Conservation (phyloP, 2,329 filamentous ascomycete genomes). For the Phoma sp. region DNA sequence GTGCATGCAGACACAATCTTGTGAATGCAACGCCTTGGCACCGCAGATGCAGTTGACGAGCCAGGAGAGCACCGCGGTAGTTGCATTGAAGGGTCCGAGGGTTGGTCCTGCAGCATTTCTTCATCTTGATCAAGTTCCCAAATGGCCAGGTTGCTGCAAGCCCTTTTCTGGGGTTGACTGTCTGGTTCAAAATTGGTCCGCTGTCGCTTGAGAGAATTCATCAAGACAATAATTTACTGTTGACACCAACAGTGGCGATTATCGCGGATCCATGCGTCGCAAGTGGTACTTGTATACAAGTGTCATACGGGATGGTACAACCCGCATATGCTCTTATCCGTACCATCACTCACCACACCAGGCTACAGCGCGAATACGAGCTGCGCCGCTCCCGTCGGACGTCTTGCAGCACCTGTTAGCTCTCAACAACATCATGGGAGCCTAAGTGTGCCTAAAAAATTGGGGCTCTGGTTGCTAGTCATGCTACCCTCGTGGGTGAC, state of each 20-base stretch:
- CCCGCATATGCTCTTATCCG: constrained; percentile 4
- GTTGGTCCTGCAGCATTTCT: background rate
- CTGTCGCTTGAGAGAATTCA: constrained; percentile 10
- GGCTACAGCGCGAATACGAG: constrained; percentile 6
- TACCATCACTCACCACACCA: background rate
- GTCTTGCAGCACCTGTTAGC: background rate
- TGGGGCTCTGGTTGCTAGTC: background rate
- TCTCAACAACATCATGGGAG: constrained; percentile 1
- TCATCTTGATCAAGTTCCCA: background rate
- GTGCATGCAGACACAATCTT: constrained; percentile 18
- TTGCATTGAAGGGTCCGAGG: background rate
- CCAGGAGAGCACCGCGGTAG: background rate
- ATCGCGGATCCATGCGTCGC: background rate
- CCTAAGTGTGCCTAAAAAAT: background rate
- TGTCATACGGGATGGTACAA: constrained; percentile 1
- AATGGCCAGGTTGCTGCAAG: constrained; percentile 1
- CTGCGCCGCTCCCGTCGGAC: constrained; percentile 4
- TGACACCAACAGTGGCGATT: background rate
- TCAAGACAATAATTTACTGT: background rate
- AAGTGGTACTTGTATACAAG: constrained; percentile 16
- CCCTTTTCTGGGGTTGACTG: constrained; percentile 6
- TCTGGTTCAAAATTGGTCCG: background rate
- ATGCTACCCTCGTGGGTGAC: background rate
- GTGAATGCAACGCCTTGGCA: constrained; percentile 19
- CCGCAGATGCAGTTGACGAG: background rate